Base-by-base conservation (phyloP, 306 rosid species). In the Canavalia gladiata region DNA sequence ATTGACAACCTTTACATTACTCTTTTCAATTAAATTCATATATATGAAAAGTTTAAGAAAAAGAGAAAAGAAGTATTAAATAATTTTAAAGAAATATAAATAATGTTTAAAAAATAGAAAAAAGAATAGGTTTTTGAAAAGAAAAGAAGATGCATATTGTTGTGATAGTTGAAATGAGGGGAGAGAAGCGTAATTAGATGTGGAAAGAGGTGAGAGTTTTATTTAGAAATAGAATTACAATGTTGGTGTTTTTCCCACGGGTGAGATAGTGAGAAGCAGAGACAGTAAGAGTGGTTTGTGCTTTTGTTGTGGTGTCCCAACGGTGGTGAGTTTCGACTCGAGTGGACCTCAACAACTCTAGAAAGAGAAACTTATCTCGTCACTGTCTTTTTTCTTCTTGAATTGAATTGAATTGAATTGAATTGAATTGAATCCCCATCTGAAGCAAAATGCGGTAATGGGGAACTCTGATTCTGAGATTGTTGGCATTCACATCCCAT, bases 361-460 rank as follows among this genome's bases (percentile, higher is more conserved):
- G 72, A 57, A 81, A 68, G 12, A 51, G 66, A 55, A 79, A 72
- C 74, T 84, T 75, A 81, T 78, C 77, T 49, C 64, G 18, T 52
- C 28, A 7, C 39, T 18, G 6, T 18, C 60, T 4, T 12, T 30
- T 28, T 18, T 10, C 41, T 58, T 59, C 42, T 59, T 33, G 7
- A 18, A 9, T 63, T 63, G 29, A 47, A 47, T 2, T n/a, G 0
- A 51, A 12, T 51, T 25, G 1, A 50, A 13, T 52, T 29, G 1
- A 47, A 11, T 10, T 3, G 68, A 34, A 9, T 0, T 1, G 33
- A 42, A 60, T 60, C 67, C 25, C 47, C 6, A 18, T 18, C 25
- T 18, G 25, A 18, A 6, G 10, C 47, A 7, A 2, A 63, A 63
- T 63, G 70, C 49, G 12, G 49, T 64, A 66, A 66, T 66, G 71